Base-by-base conservation (phyloP, 148 eudicot genomes). In the Limonium bicolor region DNA sequence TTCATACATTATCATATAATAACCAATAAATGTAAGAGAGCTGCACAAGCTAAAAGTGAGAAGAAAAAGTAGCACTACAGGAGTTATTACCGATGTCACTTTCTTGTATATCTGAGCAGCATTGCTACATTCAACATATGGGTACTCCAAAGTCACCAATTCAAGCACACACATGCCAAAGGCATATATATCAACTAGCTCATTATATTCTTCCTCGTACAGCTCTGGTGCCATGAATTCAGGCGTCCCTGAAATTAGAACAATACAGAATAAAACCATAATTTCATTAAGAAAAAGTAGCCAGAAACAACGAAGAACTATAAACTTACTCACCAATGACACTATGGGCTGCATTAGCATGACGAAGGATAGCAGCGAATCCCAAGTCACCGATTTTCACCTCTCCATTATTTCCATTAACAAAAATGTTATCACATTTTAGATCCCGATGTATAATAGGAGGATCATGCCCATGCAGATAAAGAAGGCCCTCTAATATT, bases 181-280 rank as follows among this genome's bases (percentile, higher is more conserved):
- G 20, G 61, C 40, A 19, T 62, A 55, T 17, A 62, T 41, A 12
- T 62, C 61, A 12, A 48, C 67, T 14, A 48, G 21, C 31, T 55
- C 45, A 27, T 62, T 42, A 39, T 62, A 62, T 23, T 54, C 61
- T 26, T 42, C 51, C 7, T 48, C 46, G 18, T 55, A 62, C 5
- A 62, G 24, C 30, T 62, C 66, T 3, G 66, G 66, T 23, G 66
- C 66, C 60, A 62, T 62, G 24, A 48, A 55, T 17, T 57, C 56
- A 0, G 67, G 67, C 19, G 67, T 62, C 20, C 67, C 67, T 13
- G 36, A 39, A 50, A 33, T 18, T 33, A 21, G 41, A 50, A 33
- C 20, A 40, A 50, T 24, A 12, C 41, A 6, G 18, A 17, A 42
- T 20, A 35, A 42, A 42, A 30, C 26, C 19, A 16, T 11, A 42